Conservation (phyloP, 345 rosid genomes). For the Sisymbrium irio region DNA sequence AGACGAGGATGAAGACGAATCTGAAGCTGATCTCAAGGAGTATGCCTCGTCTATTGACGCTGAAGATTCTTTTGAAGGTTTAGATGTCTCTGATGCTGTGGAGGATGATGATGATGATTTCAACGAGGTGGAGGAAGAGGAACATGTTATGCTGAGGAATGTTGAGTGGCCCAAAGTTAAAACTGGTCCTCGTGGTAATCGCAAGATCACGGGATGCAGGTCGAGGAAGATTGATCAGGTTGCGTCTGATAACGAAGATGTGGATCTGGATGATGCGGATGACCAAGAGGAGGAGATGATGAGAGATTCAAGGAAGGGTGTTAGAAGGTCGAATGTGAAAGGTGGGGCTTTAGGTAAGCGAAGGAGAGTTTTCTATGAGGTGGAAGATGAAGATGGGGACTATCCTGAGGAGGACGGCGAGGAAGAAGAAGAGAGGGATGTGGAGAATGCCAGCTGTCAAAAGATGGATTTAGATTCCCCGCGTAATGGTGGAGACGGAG, state of each 20-base stretch:
- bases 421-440: conserved; percentile 32
- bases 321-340: conserved; percentile 30
- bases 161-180: conserved; percentile 42
- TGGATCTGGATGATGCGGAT: conserved; percentile 36
- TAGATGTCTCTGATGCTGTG: conserved; percentile 31
- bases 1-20: conserved; percentile 57
- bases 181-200: conserved; percentile 35
- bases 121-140: conserved; percentile 35
- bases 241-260: conserved; percentile 31
- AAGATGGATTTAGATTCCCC: conserved; percentile 10
- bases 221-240: conserved; percentile 17
- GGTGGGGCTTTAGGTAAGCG: conserved; percentile 9
- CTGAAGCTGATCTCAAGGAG: conserved; percentile 64
- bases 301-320: conserved; percentile 24
- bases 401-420: conserved; percentile 31
- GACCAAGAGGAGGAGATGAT: conserved; percentile 37
- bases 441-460: not conserved
- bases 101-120: conserved; percentile 48
- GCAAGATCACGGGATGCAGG: conserved; percentile 28
- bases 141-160: conserved; percentile 35
- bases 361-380: conserved; percentile 34
- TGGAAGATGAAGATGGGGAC: conserved; percentile 35
- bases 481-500: conserved; percentile 20
- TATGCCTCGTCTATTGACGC: conserved; percentile 51
- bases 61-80: conserved; percentile 53